These are phyloP conservation scores for Tetrastigma voinierianum DNA, from an alignment of 164 flowering plant genomes.

Conservation along the genomic window DNA sequence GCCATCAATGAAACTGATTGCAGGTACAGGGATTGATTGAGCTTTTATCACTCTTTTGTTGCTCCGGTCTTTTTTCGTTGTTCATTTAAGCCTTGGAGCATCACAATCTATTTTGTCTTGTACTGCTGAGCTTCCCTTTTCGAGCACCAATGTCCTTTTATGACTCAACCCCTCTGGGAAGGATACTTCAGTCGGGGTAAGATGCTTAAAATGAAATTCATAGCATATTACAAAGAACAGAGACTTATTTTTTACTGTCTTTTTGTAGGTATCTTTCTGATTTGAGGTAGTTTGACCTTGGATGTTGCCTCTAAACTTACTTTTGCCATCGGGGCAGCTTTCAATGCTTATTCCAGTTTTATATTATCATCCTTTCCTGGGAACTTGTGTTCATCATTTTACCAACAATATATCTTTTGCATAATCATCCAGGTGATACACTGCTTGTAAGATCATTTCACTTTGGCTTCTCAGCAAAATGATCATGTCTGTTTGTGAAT, in stretches of 20 bases:
- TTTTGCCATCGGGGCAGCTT: slow-evolving; percentile 39
- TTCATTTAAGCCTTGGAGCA: slow-evolving; percentile 23
- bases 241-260: slow-evolving; percentile 4
- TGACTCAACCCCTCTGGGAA: slow-evolving; percentile 59
- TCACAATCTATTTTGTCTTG: slow-evolving; percentile 29
- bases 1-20: slow-evolving; percentile 32
- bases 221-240: not conserved
- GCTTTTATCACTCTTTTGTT: slow-evolving; percentile 19
- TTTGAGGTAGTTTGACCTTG: slow-evolving; percentile 65
- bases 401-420: slow-evolving; percentile 51
- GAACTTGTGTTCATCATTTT: slow-evolving; percentile 60
- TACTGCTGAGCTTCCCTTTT: slow-evolving; percentile 35
- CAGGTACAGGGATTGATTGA: slow-evolving; percentile 42
- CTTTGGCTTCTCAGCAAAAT: not conserved
- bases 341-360: slow-evolving; percentile 38
- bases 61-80: slow-evolving; percentile 23
- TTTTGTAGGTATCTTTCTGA: slow-evolving; percentile 70
- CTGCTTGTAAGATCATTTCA: not conserved
- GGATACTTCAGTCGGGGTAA: slow-evolving; percentile 54
- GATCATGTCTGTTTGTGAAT: not conserved
- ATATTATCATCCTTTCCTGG: slow-evolving; percentile 61
- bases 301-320: slow-evolving; percentile 47
- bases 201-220: slow-evolving; percentile 2
- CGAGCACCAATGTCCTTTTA: slow-evolving; percentile 58
- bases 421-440: slow-evolving; percentile 63